Percentiles rank a stretch among this genome's conserved stretches.
Conservation (phyloP, 2,329 filamentous ascomycete species). For the Clathrospora elynae region DNA sequence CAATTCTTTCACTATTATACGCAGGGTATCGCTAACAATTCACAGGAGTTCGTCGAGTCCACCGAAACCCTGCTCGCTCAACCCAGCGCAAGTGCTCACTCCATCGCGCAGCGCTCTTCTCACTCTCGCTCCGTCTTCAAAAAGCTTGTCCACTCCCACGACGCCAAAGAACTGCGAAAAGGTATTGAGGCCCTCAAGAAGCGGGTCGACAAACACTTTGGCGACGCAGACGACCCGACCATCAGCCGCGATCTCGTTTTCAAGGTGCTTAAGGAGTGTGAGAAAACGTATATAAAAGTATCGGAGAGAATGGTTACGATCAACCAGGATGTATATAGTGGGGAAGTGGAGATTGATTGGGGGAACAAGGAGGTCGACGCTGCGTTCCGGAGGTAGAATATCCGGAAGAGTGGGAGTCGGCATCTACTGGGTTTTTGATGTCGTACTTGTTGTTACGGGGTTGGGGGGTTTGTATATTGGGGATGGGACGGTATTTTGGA, state of each 20-base stretch:
- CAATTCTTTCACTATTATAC: background rate
- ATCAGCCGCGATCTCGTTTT: slow-evolving; percentile 64
- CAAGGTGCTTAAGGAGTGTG: slow-evolving; percentile 66
- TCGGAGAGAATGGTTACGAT: slow-evolving; percentile 56
- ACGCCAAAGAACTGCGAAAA: slow-evolving; percentile 82
- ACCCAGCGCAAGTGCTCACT: slow-evolving; percentile 54
- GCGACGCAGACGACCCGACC: slow-evolving; percentile 77
- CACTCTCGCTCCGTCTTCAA: slow-evolving; percentile 84
- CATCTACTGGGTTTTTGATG: slow-evolving; percentile 10
- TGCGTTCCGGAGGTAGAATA: slow-evolving; percentile 38
- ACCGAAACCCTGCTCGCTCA: slow-evolving; percentile 73
- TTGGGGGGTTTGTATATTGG: slow-evolving; percentile 10
- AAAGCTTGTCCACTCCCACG: slow-evolving; percentile 80
- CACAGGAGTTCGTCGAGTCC: slow-evolving; percentile 81
- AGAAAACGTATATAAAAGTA: slow-evolving; percentile 60
- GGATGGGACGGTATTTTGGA: background rate
- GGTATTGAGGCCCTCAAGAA: slow-evolving; percentile 90
- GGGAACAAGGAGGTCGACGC: slow-evolving; percentile 34
- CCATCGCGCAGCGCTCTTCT: slow-evolving; percentile 77
- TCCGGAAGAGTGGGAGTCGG: slow-evolving; percentile 23
- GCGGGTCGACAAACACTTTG: slow-evolving; percentile 96
- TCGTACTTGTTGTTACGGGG: slow-evolving; percentile 2
- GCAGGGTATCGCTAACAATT: slow-evolving; percentile 12
- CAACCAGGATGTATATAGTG: slow-evolving; percentile 53
- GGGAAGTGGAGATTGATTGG: slow-evolving; percentile 52